Evolutionary conservation across 768 basidiomycete genomes (phyloP), one percentile per base, ranked within the genome.

Genomic region (Tylopilus sp.): DNA sequence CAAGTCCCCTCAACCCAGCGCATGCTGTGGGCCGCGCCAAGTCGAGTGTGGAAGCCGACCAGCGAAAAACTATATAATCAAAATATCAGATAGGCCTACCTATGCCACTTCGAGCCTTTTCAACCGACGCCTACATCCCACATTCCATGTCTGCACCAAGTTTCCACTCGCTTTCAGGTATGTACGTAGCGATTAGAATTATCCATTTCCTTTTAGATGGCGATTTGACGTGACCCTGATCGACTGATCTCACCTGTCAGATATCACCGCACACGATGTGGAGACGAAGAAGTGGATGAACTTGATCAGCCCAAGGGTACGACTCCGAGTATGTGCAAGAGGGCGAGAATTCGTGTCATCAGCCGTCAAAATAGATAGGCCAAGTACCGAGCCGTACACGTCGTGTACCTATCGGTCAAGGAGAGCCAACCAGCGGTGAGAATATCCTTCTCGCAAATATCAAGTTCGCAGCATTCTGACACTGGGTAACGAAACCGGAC

Each of bases 241-340:
- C 22, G 42, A 33, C 42, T 51, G 49, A 48, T 25, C 25, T 28
- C 15, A 3, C 25, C 31, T 28, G 17, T n/a, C 33, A 59, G 58
- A 42, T 31, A 55, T 59, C 44, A 35, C 22, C n/a, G 57, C 26
- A 31, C 36, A 47, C 22, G 57, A 59, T 1, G 43, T 59, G 15
- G 49, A 49, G 6, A 6, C 44, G 2, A 28, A 51, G 12, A 59
- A 59, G 22, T 47, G 58, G 47, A 30, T 60, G 40, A 40, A 31
- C 10, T 11, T 42, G 13, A 18, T 59, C 33, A 13, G 25, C 30
- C 52, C 49, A 11, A 58, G 51, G 48, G 23, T 42, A 15, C 57
- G 49, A 12, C 36, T 55, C 17, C 40, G 40, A 11, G 35, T 55
- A 13, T 25, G 33, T 3, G 31, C 44, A 15, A 55, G 30, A 40